Percentiles rank a stretch among this genome's conserved stretches.
These are phyloP conservation scores for Salix udensis DNA, from an alignment of 345 rosid genomes.

Conservation along the genomic window DNA sequence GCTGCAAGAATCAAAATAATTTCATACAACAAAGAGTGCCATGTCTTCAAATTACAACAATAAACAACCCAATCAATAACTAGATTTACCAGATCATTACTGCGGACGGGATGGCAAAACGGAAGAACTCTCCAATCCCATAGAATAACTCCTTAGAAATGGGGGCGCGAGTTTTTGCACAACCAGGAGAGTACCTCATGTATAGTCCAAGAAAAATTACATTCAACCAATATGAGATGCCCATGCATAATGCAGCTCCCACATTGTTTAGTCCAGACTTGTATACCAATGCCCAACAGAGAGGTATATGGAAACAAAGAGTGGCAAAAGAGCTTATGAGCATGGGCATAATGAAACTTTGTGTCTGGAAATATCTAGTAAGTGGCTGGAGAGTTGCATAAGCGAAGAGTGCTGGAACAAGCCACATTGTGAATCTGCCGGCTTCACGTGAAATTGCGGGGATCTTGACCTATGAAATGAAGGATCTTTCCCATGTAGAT, in stretches of 20 bases:
- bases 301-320: conserved; percentile 40
- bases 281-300: conserved; percentile 58
- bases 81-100: conserved; percentile 58
- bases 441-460: conserved; percentile 53
- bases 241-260: conserved; percentile 50
- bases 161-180: conserved; percentile 41
- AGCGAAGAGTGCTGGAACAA: conserved; percentile 57
- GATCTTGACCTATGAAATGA: conserved; percentile 49
- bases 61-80: not conserved
- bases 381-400: conserved; percentile 55
- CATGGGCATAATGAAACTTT: conserved; percentile 54
- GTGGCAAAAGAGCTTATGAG: conserved; percentile 43
- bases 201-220: conserved; percentile 44
- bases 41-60: not conserved
- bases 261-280: conserved; percentile 37
- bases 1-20: conserved; percentile 35
- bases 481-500: conserved; percentile 50
- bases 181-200: conserved; percentile 43
- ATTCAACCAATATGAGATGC: conserved; percentile 54
- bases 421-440: conserved; percentile 49
- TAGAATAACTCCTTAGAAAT: conserved; percentile 43
- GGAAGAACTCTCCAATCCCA: conserved; percentile 54
- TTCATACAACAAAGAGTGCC: not conserved
- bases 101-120: conserved; percentile 67
- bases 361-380: conserved; percentile 52